Conservation (phyloP, 306 rosid species). For the Coriaria nepalensis region DNA sequence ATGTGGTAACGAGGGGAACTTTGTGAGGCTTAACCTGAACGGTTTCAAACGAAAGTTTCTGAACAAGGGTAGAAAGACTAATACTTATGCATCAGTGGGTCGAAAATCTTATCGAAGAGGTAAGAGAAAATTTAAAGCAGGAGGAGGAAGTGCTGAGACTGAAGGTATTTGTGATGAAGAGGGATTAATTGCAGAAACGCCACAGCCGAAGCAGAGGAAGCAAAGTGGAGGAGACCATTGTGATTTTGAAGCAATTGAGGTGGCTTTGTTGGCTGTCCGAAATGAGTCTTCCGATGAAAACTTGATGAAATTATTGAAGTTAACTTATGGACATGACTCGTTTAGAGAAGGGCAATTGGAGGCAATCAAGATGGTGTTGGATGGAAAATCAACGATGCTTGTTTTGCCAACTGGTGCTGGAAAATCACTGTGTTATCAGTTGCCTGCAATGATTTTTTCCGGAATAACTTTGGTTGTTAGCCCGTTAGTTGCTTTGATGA, state of each 20-base stretch:
- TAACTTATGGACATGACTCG: constrained; percentile 50
- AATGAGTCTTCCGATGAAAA: constrained; percentile 53
- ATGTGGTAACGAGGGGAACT: constrained; percentile 51
- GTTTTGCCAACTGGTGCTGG: constrained; percentile 92
- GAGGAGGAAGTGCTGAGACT: constrained; percentile 16
- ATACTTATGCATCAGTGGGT: constrained; percentile 14
- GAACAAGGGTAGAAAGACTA: constrained; percentile 29
- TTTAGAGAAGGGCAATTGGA: constrained; percentile 83
- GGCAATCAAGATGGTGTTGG: constrained; percentile 62
- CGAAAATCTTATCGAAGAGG: constrained; percentile 26
- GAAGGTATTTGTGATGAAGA: constrained; percentile 26
- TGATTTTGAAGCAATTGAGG: constrained; percentile 25
- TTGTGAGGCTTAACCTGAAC: constrained; percentile 53
- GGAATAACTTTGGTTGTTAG: constrained; percentile 82
- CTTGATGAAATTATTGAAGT: constrained; percentile 42
- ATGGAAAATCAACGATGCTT: constrained; percentile 59
- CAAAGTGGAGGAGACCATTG: constrained; percentile 20
- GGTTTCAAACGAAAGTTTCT: constrained; percentile 42
- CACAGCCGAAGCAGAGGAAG: constrained; percentile 19
- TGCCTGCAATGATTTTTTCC: constrained; percentile 64
- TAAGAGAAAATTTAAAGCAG: constrained; percentile 20
- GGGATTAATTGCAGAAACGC: constrained; percentile 21
- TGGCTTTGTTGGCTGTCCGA: constrained; percentile 29
- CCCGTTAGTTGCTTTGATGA: constrained; percentile 84
- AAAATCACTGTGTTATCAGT: constrained; percentile 87